Base-by-base conservation (phyloP, 148 eudicot species). In the Spergularia marina region DNA sequence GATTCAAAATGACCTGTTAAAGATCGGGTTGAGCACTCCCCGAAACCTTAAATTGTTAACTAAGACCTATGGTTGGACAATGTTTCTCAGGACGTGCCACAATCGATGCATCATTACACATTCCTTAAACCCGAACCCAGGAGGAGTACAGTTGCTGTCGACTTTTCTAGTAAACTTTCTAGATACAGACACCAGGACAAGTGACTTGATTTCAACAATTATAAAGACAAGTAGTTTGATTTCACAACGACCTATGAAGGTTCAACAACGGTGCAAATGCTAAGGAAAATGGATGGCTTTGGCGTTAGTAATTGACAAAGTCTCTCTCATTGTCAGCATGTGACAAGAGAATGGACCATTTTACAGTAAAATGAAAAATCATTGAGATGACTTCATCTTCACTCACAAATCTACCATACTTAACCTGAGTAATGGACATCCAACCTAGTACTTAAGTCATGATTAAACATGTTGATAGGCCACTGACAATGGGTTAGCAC, bases 191-290 rank as follows among this genome's bases (percentile, higher is more conserved):
- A 62, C 34, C 7, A 62, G 14, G 41, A 62, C 41, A 21, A 62
- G 65, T 62, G 65, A 62, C 14, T 61, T 62, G 65, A 62, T 62
- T 61, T 44, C 21, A 47, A 44, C 7, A 44, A 44, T 44, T 44
- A 62, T 62, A 12, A 62, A 12, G 41, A 62, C 41, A 21, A 62
- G 65, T 62, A 40, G 34, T 62, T 61, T 62, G 65, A 62, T 62
- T 61, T 44, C 21, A 47, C 30, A 18, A 18, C 3, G 40, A 55
- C 25, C 17, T 39, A 16, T 75, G 71, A 75, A 15, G 21, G 53
- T 65, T 54, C 61, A 39, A 30, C 65, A 65, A 75, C 78, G 78
- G 78, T 14, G 51, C 53, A 65, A 66, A 40, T 75, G 40, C 20
- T 53, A 6, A 8, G 53, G 16, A 57, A 20, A 41, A 57, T 20